Base-by-base conservation (phyloP, 306 rosid species). In the Ziziphus jujuba region DNA sequence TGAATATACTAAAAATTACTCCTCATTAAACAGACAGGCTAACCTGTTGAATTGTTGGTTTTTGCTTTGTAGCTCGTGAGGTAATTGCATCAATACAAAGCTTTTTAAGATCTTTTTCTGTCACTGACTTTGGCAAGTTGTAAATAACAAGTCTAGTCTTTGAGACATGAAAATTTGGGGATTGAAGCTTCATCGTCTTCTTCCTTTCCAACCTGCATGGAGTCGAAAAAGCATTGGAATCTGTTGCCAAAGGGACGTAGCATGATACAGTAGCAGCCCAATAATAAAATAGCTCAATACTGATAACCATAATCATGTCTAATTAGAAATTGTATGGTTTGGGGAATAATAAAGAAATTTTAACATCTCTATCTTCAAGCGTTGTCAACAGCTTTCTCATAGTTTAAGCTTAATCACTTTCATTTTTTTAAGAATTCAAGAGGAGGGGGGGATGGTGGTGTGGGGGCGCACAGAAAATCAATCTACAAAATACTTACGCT, bases 121-220 rank as follows among this genome's bases (percentile, higher is more conserved):
- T 77, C 97, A 86, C 90, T 51, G 97, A 83, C 85, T 88, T 90
- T 0, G 95, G 95, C 66, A 93, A 73, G 84, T 93, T 93, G 86
- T 88, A 81, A 61, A 93, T 80, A 19, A 93, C 60, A 49, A 93
- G 89, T 77, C 99, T 88, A 50, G 82, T 93, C 79, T 75, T 85
- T 4, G 99, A 93, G 69, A 93, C 84, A 77, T 93, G 99, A 69
- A 93, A 90, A 80, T 93, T 93, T 74, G 99, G 99, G 60, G 99
- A 93, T 70, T 88, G 86, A 71, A 93, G 96, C 84, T 93, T 93
- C 50, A 82, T 84, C 62, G 47, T 73, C 86, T 91, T 88, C 75
- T 81, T 83, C 67, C 73, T 85, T 72, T 88, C 96, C 73, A 87
- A 75, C 74, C 99, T 93, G 75, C 75, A 60, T 6, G 44, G 65